These are phyloP conservation scores for Rubia yunnanensis DNA, from an alignment of 257 asterid genomes.

Conservation along the genomic window DNA sequence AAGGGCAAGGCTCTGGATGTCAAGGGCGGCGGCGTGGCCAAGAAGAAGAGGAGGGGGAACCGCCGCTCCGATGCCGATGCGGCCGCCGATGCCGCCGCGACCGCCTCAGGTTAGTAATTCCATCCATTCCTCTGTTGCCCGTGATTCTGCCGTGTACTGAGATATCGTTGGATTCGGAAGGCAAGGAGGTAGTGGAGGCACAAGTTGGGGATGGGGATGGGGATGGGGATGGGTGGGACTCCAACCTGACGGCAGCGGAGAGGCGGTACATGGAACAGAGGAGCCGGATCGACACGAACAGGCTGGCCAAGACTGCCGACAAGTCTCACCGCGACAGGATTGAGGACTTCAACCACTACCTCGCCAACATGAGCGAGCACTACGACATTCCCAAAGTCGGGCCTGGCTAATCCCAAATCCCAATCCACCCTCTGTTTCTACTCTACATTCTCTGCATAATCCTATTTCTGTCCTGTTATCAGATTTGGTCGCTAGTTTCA, in stretches of 20 bases:
- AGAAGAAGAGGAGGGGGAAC: constrained; percentile 48
- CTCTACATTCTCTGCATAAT: too few relatives aligned
- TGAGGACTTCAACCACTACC: constrained; percentile 89
- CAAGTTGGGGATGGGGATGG: constrained; percentile 21
- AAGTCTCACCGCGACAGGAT: constrained; percentile 95
- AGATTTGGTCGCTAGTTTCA: too few relatives aligned
- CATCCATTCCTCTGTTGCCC: too few relatives aligned
- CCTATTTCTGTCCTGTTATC: too few relatives aligned
- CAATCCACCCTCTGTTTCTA: too few relatives aligned
- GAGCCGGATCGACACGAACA: constrained; percentile 51
- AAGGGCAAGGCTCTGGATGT: constrained; percentile 97
- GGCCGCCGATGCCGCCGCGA: not conserved
- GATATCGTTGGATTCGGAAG: constrained; percentile 26
- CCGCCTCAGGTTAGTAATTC: not conserved
- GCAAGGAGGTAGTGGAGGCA: constrained; percentile 29
- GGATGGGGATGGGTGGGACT: constrained; percentile 41
- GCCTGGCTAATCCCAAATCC: constrained; percentile 42
- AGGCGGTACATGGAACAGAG: constrained; percentile 88
- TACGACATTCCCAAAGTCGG: constrained; percentile 97
- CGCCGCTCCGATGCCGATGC: not conserved
- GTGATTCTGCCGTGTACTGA: not conserved
- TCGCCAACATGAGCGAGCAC: constrained; percentile 98
- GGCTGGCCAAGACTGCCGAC: constrained; percentile 78
- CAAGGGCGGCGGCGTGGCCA: constrained; percentile 45
- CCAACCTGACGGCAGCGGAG: constrained; percentile 82